Percentiles rank a stretch among this genome's conserved stretches.
These are phyloP conservation scores for Elasticomyces elasticus DNA, from an alignment of 495 filamentous ascomycete species.

Conservation along the genomic window DNA sequence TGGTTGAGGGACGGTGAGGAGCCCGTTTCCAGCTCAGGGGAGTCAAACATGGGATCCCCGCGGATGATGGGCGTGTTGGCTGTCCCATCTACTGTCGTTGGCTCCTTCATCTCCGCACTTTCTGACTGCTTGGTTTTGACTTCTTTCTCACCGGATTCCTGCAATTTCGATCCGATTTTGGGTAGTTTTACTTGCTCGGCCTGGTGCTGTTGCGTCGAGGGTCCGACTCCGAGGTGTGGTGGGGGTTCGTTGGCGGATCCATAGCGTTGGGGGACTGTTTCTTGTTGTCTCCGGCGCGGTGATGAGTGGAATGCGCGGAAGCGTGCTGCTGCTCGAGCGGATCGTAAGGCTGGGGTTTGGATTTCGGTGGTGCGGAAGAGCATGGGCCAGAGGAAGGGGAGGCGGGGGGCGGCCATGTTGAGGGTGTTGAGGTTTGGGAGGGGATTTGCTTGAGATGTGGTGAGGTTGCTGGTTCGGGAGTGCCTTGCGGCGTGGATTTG, in stretches of 20 bases:
- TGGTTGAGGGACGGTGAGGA: slow-evolving; percentile 1
- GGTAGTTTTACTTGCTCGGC: slow-evolving; percentile 24
- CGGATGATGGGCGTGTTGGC: neutral
- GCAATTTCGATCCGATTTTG: slow-evolving; percentile 16
- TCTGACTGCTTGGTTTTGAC: slow-evolving; percentile 2
- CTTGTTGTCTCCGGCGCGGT: slow-evolving; percentile 17
- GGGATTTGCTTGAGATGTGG: neutral
- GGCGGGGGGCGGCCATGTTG: slow-evolving; percentile 28
- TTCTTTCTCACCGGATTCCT: slow-evolving; percentile 9
- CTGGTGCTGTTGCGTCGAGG: slow-evolving; percentile 12
- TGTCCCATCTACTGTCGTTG: slow-evolving; percentile 11
- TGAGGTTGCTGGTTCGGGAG: neutral
- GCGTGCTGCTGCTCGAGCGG: slow-evolving; percentile 5
- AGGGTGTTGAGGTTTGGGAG: neutral
- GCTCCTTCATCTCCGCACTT: slow-evolving; percentile 2
- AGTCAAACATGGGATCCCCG: slow-evolving; percentile 7
- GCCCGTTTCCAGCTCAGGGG: neutral
- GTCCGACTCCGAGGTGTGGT: slow-evolving; percentile 24
- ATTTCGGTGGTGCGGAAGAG: slow-evolving; percentile 22
- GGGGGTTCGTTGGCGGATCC: slow-evolving; percentile 56
- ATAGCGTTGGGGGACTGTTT: slow-evolving; percentile 38
- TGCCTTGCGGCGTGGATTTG: too few relatives aligned
- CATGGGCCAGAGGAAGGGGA: slow-evolving; percentile 34
- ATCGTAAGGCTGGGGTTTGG: slow-evolving; percentile 10
- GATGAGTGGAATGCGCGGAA: slow-evolving; percentile 24